Evolutionary conservation across 106 monocot genomes (phyloP).

Genomic region (Chionographis japonica): DNA sequence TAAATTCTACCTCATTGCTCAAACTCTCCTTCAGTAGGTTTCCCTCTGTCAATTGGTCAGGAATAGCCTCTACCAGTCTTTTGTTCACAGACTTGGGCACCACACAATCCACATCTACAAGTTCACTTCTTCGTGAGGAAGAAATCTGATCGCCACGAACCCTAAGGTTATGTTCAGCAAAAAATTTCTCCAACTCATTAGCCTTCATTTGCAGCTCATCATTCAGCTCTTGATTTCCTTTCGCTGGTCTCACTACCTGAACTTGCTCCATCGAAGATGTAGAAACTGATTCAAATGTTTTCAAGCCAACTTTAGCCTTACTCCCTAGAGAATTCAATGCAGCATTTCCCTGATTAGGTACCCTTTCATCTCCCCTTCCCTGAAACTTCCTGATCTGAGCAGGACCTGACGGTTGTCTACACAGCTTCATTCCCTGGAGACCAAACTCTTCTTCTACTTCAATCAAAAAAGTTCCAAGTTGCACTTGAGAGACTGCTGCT

Average conservation of each 20-base stretch:
- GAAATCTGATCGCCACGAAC: conserved; percentile 38
- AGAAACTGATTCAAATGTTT: conserved; percentile 10
- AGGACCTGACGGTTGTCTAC: conserved; percentile 24
- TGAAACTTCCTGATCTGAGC: conserved; percentile 22
- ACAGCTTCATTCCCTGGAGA: conserved; percentile 20
- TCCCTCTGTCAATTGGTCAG: conserved; percentile 7
- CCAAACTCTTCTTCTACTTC: conserved; percentile 16
- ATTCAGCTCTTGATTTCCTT: conserved; percentile 72
- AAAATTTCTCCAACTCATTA: conserved; percentile 84
- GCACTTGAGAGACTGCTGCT: conserved; percentile 6
- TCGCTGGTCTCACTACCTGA: conserved; percentile 35
- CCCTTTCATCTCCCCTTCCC: conserved; percentile 20
- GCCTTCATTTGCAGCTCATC: conserved; percentile 84
- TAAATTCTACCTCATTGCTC: conserved; percentile 26
- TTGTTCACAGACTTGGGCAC: conserved; percentile 20
- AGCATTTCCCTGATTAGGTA: conserved; percentile 6
- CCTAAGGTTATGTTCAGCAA: conserved; percentile 80
- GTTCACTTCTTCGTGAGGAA: conserved; percentile 48
- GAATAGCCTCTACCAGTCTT: conserved; percentile 5
- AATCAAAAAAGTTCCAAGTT: conserved; percentile 4
- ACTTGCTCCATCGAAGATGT: conserved; percentile 17
- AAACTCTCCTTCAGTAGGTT: conserved; percentile 17
- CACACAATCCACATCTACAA: conserved; percentile 16
- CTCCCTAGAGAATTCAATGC: conserved; percentile 3
- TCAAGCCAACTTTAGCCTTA: conserved; percentile 25